A percentile compares a stretch with the other conserved stretches of the same genome.
phyloP scores from a whole-genome alignment of 73 alveolate genomes.

The Paramecium octaurelia region DNA sequence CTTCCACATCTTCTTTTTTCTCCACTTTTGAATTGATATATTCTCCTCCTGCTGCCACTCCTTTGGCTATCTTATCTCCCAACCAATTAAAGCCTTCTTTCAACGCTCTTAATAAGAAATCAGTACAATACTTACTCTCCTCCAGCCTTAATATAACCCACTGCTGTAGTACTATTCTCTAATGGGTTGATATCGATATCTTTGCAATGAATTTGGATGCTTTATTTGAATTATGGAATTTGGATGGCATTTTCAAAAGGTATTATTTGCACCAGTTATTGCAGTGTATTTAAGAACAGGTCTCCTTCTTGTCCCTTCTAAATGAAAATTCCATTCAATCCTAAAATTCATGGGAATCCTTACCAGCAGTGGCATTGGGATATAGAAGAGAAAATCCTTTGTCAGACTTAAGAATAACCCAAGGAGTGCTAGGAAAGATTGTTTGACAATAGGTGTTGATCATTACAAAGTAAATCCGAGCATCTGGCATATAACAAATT shows the following conservation, averaged over 20 bases:
- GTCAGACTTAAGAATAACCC: not conserved
- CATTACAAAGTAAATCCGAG: constrained; percentile 10
- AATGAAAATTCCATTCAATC: constrained; percentile 29
- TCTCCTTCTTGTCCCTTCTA: not conserved
- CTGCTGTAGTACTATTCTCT: constrained; percentile 32
- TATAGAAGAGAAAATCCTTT: constrained; percentile 21
- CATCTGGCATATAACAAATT: constrained; percentile 14
- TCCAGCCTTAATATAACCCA: constrained; percentile 34
- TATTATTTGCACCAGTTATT: not conserved
- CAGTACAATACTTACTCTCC: not conserved
- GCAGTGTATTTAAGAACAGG: not conserved
- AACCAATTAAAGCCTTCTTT: constrained; percentile 44
- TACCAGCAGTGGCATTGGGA: constrained; percentile 29
- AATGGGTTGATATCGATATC: constrained; percentile 30
- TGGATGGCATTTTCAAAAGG: constrained; percentile 35
- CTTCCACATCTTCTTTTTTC: constrained; percentile 37
- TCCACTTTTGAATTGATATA: constrained; percentile 31
- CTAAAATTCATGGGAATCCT: not conserved
- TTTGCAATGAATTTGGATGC: constrained; percentile 4
- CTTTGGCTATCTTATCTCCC: constrained; percentile 33
- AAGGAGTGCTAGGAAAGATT: constrained; percentile 32
- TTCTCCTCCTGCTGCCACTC: constrained; percentile 35
- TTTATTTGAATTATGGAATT: constrained; percentile 26
- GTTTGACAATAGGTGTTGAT: constrained; percentile 18
- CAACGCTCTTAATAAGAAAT: constrained; percentile 7